phyloP scores from a whole-genome alignment of 1,284 basidiomycete genomes.

The Coniophora puteana region DNA sequence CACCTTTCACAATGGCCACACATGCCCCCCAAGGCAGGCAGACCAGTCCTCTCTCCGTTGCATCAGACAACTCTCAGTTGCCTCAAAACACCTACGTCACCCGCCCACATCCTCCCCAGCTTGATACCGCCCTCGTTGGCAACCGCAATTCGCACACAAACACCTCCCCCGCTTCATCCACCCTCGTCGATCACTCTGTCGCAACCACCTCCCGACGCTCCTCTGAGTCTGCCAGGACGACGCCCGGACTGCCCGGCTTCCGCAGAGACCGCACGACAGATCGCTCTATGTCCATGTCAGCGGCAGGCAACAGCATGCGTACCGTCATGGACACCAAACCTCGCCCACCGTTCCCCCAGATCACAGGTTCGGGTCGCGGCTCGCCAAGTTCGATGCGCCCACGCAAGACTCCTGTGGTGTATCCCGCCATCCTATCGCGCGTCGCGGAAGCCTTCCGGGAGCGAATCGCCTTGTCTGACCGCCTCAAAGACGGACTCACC shows the following conservation, averaged over 20 bases:
- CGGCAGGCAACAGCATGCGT: conserved; percentile 44
- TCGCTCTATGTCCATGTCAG: conserved; percentile 72
- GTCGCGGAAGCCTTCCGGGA: conserved; percentile 93
- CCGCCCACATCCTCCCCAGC: conserved; percentile 43
- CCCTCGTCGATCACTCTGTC: conserved; percentile 40
- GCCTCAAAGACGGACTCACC: conserved; percentile 91
- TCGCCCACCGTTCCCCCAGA: conserved; percentile 34
- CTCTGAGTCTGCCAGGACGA: conserved; percentile 50
- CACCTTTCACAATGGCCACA: conserved; percentile 21
- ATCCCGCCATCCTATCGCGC: conserved; percentile 91
- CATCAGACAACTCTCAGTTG: conserved; percentile 19
- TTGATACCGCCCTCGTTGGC: conserved; percentile 40
- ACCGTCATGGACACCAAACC: conserved; percentile 32
- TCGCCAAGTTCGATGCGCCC: conserved; percentile 43
- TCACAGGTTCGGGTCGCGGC: conserved; percentile 38
- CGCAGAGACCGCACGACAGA: conserved; percentile 59
- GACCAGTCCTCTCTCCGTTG: conserved; percentile 30
- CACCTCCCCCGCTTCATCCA: conserved; percentile 53
- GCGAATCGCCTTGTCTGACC: conserved; percentile 74
- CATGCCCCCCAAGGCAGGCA: conserved; percentile 26
- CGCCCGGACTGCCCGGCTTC: conserved; percentile 36
- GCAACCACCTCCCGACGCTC: conserved; percentile 40
- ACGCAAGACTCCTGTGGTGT: conserved; percentile 73
- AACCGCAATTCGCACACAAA: conserved; percentile 37
- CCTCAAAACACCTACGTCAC: conserved; percentile 19